Percentiles rank a stretch among this genome's conserved stretches.
Conservation (phyloP, 2,329 filamentous ascomycete genomes). For the Lachnellula arida region DNA sequence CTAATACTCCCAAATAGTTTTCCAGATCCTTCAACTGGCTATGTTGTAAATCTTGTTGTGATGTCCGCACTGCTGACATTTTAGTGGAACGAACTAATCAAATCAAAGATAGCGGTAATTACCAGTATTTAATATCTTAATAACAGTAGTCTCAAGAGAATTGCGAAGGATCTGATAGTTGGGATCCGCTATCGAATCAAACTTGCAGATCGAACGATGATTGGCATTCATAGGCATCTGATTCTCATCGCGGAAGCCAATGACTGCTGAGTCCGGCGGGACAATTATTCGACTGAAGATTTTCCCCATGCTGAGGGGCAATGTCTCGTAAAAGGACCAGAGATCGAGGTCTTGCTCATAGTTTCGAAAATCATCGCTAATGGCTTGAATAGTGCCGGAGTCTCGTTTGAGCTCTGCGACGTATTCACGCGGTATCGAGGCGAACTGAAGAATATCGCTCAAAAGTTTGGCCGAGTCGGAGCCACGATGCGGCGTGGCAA, state of each 20-base stretch:
- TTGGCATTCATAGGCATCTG: conserved; percentile 26
- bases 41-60: conserved; percentile 10
- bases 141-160: conserved; percentile 6
- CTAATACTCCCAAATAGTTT: conserved; percentile 17
- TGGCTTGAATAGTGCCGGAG: conserved; percentile 29
- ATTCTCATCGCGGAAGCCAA: conserved; percentile 27
- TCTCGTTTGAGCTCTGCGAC: conserved; percentile 29
- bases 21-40: conserved; percentile 5
- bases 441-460: conserved; percentile 8
- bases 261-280: conserved; percentile 20
- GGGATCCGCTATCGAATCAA: conserved; percentile 21
- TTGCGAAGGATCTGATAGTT: conserved; percentile 19
- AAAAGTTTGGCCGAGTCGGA: conserved; percentile 13
- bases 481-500: conserved; percentile 34
- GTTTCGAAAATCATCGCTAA: conserved; percentile 34
- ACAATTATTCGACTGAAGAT: conserved; percentile 25
- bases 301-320: conserved; percentile 26
- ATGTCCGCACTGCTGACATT: conserved; percentile 3
- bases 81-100: conserved; percentile 1
- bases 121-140: conserved; percentile 1
- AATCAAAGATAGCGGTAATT: neutral
- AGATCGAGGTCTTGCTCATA: conserved; percentile 28
- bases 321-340: conserved; percentile 44
- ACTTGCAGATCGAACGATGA: conserved; percentile 34
- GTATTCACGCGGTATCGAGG: conserved; percentile 17